Percentiles rank a stretch among this genome's conserved stretches.
Conservation (phyloP, 306 rosid genomes). For the Pyrus communis region DNA sequence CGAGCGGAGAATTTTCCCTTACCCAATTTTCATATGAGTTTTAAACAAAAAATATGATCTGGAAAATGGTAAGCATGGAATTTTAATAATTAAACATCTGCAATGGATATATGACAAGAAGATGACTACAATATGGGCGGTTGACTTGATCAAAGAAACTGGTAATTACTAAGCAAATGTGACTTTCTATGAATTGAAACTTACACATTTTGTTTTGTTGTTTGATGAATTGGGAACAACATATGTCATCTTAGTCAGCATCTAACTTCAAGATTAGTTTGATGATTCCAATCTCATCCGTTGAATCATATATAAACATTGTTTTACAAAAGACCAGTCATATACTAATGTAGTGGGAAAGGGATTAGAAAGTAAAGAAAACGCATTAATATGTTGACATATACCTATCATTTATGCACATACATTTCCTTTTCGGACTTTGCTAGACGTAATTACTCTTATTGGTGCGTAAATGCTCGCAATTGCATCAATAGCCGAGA, state of each 20-base stretch:
- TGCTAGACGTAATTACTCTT: not conserved
- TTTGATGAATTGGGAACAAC: not conserved
- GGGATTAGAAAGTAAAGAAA: not conserved
- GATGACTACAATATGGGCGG: slow-evolving; percentile 11
- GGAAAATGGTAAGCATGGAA: slow-evolving; percentile 7
- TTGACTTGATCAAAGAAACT: slow-evolving; percentile 17
- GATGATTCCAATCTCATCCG: not conserved
- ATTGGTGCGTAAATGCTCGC: too few species aligned
- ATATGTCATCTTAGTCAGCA: not conserved
- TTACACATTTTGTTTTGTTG: not conserved
- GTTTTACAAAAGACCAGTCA: not conserved
- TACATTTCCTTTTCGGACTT: not conserved
- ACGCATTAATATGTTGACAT: not conserved
- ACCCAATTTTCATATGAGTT: not conserved
- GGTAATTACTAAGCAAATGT: slow-evolving; percentile 8
- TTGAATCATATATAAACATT: not conserved
- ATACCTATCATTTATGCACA: not conserved
- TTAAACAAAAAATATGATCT: not conserved
- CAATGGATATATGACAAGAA: slow-evolving; percentile 17
- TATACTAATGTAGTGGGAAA: not conserved
- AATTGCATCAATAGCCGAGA: too few species aligned
- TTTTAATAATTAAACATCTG: not conserved
- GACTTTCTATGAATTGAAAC: not conserved
- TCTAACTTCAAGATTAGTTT: not conserved
- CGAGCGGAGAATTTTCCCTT: not conserved